Percentiles rank a stretch among this genome's conserved stretches.
phyloP scores from a whole-genome alignment of 2,329 filamentous ascomycete species.

The Aspergillus aculeatinus region DNA sequence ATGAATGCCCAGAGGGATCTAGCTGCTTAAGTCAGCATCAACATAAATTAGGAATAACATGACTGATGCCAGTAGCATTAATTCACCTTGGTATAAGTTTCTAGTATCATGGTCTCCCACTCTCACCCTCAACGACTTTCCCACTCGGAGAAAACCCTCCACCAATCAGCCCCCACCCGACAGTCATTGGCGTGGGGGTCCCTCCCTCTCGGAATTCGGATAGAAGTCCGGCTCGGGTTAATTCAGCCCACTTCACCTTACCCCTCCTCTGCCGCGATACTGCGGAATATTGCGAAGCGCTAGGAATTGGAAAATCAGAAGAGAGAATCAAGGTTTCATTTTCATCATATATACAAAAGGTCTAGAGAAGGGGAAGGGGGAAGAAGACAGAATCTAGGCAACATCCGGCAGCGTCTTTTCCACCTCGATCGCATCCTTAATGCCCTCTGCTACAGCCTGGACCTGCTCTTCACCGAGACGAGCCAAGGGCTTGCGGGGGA shows the following conservation, averaged over 20 bases:
- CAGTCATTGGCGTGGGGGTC: neutral
- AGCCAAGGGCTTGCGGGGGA: slow-evolving; percentile 63
- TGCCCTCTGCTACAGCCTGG: slow-evolving; percentile 33
- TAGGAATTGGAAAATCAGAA: neutral
- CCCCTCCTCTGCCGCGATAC: neutral
- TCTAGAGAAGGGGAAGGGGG: neutral
- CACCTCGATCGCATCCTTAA: slow-evolving; percentile 38
- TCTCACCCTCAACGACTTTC: neutral
- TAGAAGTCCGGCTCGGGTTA: neutral
- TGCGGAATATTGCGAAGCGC: neutral
- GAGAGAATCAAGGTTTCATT: neutral
- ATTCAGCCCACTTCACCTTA: neutral
- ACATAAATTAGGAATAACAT: too few relatives aligned
- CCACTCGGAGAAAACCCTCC: neutral
- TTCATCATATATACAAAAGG: neutral
- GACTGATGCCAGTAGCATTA: neutral
- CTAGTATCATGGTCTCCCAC: too few relatives aligned
- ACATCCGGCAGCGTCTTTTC: slow-evolving; percentile 38
- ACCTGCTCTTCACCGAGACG: slow-evolving; percentile 33
- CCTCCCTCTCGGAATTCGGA: neutral
- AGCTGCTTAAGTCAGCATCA: too few relatives aligned
- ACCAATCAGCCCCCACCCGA: neutral
- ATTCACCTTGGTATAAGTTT: neutral
- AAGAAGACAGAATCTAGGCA: slow-evolving; percentile 22
- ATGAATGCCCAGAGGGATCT: too few relatives aligned